Evolutionary conservation across 148 eudicot species (phyloP).

Genomic region (Vaccinium vitisidaea): DNA sequence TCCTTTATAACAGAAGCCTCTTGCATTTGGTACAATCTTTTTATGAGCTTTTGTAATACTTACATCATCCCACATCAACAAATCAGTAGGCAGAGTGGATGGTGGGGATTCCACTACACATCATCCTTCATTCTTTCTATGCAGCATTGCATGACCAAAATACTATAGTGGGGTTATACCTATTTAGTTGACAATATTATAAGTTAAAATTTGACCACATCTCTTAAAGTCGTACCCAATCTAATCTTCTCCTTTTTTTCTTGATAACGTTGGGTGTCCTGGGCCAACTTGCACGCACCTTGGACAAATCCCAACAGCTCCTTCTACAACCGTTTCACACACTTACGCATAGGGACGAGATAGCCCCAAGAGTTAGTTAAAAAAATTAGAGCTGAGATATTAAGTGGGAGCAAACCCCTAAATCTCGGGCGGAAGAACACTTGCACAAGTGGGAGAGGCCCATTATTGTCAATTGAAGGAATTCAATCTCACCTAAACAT

Average conservation of each 20-base stretch:
- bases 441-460: too few relatives aligned
- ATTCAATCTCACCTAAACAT: conserved; percentile 6
- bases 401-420: too few relatives aligned
- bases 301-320: too few relatives aligned
- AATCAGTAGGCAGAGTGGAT: not conserved
- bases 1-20: not conserved
- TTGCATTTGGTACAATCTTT: not conserved
- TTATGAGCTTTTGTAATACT: not conserved
- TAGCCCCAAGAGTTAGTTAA: too few relatives aligned
- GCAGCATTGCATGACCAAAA: conserved; percentile 2
- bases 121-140: conserved; percentile 15
- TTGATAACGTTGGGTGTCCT: too few relatives aligned
- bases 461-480: not conserved
- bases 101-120: not conserved
- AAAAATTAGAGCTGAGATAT: too few relatives aligned
- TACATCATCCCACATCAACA: too few relatives aligned
- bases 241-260: conserved; percentile 2
- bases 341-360: too few relatives aligned
- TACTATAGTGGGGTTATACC: conserved; percentile 34
- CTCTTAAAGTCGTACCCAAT: conserved; percentile 30
- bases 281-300: too few relatives aligned
- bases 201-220: conserved; percentile 28
- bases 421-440: too few relatives aligned
- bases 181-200: conserved; percentile 32
- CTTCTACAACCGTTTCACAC: too few relatives aligned